A percentile compares a stretch with the other conserved stretches of the same genome.
phyloP scores from a whole-genome alignment of 2,329 filamentous ascomycete genomes.

The Diaporthe aspalathi region DNA sequence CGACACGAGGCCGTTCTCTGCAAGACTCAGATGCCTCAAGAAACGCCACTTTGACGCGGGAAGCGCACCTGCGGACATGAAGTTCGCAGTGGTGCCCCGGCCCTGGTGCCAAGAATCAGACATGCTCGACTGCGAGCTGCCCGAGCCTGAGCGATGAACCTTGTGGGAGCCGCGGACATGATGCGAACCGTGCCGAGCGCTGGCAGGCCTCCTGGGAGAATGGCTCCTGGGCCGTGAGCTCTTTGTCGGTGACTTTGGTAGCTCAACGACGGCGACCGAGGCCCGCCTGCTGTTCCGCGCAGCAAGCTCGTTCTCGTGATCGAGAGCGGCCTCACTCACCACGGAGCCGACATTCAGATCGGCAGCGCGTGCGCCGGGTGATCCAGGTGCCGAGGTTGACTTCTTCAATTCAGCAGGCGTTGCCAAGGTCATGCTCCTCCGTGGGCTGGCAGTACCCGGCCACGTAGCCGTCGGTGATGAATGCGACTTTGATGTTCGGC shows the following conservation, averaged over 20 bases:
- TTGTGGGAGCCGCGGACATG: constrained; percentile 78
- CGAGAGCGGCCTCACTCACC: constrained; percentile 62
- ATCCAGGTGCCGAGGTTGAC: constrained; percentile 77
- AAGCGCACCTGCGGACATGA: constrained; percentile 77
- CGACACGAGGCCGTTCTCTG: constrained; percentile 89
- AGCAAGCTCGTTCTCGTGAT: constrained; percentile 52
- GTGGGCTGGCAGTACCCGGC: constrained; percentile 66
- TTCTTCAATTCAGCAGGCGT: constrained; percentile 72
- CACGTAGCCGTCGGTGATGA: constrained; percentile 81
- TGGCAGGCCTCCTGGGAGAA: constrained; percentile 82
- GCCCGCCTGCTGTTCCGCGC: constrained; percentile 53
- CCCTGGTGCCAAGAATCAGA: constrained; percentile 73
- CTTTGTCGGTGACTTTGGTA: constrained; percentile 55
- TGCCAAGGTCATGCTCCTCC: constrained; percentile 71
- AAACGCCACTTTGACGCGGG: constrained; percentile 95
- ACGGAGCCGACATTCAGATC: constrained; percentile 71
- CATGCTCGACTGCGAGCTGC: constrained; percentile 87
- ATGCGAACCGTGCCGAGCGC: constrained; percentile 77
- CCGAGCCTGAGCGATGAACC: constrained; percentile 87
- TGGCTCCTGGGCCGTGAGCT: constrained; percentile 74
- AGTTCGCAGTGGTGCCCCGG: constrained; percentile 81
- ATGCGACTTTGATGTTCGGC: constrained; percentile 87
- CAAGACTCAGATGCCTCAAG: constrained; percentile 87
- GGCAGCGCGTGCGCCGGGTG: constrained; percentile 58
- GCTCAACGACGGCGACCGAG: constrained; percentile 60